phyloP scores from a whole-genome alignment of 768 basidiomycete genomes.

The Cystobasidium onofrii region DNA sequence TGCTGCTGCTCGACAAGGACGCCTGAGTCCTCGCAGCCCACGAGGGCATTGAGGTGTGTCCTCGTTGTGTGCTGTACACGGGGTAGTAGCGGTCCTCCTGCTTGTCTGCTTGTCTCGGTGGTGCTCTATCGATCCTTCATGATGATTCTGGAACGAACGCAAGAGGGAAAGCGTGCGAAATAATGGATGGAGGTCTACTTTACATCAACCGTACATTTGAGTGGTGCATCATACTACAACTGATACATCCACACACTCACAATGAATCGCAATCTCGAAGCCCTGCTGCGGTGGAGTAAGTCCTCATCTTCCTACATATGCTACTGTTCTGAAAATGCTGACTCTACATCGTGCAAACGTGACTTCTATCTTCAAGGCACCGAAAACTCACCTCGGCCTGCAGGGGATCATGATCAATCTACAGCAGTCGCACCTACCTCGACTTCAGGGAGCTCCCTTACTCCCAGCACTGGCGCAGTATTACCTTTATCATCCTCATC shows the following conservation, averaged over 20 bases:
- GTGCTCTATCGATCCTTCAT: not conserved
- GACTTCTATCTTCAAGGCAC: not conserved
- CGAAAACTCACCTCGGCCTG: not conserved
- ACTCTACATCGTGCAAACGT: not conserved
- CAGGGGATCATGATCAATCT: not conserved
- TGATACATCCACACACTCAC: not conserved
- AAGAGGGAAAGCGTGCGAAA: not conserved
- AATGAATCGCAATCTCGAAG: constrained; percentile 25
- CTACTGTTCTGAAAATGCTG: not conserved
- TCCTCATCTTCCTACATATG: not conserved
- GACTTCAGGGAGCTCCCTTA: not conserved
- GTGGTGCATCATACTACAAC: too few relatives aligned
- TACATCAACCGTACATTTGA: too few relatives aligned
- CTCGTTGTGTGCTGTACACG: not conserved
- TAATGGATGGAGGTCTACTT: too few relatives aligned
- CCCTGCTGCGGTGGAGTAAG: constrained; percentile 17
- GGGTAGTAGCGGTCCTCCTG: not conserved
- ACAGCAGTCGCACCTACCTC: not conserved
- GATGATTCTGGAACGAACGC: not conserved
- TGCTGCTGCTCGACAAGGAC: not conserved
- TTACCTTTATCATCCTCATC: not conserved
- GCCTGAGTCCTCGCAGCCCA: not conserved
- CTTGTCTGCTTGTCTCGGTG: not conserved
- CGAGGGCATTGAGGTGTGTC: not conserved
- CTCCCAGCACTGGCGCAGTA: not conserved